Evolutionary conservation across 805 yeast species (phyloP).

Genomic region (Nakazawaea peltata): DNA sequence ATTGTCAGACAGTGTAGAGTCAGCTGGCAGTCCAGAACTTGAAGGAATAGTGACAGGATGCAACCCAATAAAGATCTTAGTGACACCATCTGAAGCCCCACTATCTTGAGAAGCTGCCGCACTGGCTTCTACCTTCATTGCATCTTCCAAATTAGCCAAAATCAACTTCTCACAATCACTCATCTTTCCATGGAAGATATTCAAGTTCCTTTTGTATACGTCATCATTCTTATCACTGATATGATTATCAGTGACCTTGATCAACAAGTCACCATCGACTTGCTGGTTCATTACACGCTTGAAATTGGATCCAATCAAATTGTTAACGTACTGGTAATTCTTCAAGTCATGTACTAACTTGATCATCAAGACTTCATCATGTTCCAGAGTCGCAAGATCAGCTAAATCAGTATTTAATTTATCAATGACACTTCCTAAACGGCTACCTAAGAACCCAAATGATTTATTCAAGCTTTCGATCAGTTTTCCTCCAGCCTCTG

Average conservation of each 20-base stretch:
- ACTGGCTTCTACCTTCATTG: constrained; percentile 41
- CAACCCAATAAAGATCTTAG: constrained; percentile 24
- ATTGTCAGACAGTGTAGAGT: constrained; percentile 18
- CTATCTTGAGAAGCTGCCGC: no score
- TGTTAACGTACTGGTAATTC: constrained; percentile 40
- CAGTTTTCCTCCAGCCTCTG: constrained; percentile 23
- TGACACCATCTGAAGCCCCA: constrained; percentile 10
- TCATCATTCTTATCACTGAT: constrained; percentile 22
- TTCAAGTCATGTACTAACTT: constrained; percentile 62
- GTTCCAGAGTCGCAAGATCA: constrained; percentile 13
- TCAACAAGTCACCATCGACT: constrained; percentile 70
- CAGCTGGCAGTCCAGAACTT: constrained; percentile 13
- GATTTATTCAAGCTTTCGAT: constrained; percentile 28
- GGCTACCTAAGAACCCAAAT: constrained; percentile 21
- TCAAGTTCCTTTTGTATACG: constrained; percentile 36
- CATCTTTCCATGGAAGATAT: constrained; percentile 66
- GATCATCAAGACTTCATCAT: constrained; percentile 49
- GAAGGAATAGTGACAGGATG: constrained; percentile 18
- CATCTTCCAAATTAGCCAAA: constrained; percentile 76
- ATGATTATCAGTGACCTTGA: constrained; percentile 46
- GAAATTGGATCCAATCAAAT: constrained; percentile 44
- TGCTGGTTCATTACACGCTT: constrained; percentile 55
- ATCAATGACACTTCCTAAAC: constrained; percentile 30
- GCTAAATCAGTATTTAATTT: constrained; percentile 23
- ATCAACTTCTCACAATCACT: constrained; percentile 86